Conservation (phyloP, 2,329 filamentous ascomycete species). For the Colletotrichum coccodes region DNA sequence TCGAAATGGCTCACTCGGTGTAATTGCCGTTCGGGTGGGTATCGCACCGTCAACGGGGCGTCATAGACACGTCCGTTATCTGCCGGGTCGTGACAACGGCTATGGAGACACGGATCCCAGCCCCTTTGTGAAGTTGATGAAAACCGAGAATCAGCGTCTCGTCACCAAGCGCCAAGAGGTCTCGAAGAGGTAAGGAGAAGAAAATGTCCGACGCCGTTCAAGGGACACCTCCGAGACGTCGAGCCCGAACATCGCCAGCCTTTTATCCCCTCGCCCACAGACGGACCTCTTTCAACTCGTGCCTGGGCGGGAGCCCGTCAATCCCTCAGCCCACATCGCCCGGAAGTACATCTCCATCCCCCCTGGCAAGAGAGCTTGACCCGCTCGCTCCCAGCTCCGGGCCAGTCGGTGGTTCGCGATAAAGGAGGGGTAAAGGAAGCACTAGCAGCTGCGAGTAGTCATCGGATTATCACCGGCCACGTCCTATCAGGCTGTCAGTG, state of each 20-base stretch:
- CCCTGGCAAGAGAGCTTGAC: constrained; percentile 1
- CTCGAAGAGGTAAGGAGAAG: neutral
- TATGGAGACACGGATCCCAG: neutral
- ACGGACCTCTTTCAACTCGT: neutral
- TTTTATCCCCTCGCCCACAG: constrained; percentile 12
- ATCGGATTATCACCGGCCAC: constrained; percentile 6
- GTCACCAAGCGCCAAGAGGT: neutral
- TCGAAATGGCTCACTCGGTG: neutral
- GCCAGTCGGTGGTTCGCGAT: constrained; percentile 27
- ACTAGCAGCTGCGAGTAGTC: constrained; percentile 1
- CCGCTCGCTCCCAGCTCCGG: constrained; percentile 16
- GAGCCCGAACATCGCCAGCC: neutral
- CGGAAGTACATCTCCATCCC: neutral
- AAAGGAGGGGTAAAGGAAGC: constrained; percentile 23
- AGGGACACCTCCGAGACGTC: neutral
- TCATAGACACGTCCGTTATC: neutral
- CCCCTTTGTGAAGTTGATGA: neutral
- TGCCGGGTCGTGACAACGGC: neutral
- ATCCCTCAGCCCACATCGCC: constrained; percentile 1
- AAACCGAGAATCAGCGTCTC: neutral
- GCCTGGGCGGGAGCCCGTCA: neutral
- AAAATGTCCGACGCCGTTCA: too few species aligned
- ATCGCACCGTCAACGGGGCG: neutral
- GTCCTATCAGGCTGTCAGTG: neutral
- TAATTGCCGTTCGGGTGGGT: neutral